Evolutionary conservation across 352 stramenopile species (phyloP), one percentile per base, ranked within the genome.

Genomic region (Blastocystis sp.): DNA sequence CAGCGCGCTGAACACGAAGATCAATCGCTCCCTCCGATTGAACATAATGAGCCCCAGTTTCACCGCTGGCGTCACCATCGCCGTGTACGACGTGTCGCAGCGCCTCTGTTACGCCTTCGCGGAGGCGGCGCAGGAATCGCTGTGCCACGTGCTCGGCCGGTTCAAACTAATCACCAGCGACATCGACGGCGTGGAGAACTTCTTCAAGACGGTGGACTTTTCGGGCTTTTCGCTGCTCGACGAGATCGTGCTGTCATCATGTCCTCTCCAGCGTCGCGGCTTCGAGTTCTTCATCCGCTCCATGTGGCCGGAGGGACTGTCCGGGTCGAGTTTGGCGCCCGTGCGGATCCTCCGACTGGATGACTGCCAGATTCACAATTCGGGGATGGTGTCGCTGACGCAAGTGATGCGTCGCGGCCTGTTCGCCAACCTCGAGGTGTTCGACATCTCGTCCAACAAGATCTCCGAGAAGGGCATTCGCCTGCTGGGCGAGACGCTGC

Each of bases 161-260:
- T 41, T 89, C 24, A 29, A 21, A 21, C 33, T 89, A 10, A 9
- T 77, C 1, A 89, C 79, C 19, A 31, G 45, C 45, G 79, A 89
- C 50, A 33, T 55, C n/a, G 79, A 89, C 19, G 79, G 79, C 24
- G 16, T 89, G 16, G 79, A 89, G 10, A 13, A n/a, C 24, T 89
- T 89, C 79, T 80, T 89, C 63, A 89, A 89, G 39, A 59, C 55
- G 12, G 79, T 89, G 10, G 63, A 77, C n/a, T 77, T 89, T 24
- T 77, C 67, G 37, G 31, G 31, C 35, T 89, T 77, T 60, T 62
- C 63, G n/a, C 37, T 16, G 31, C 79, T 89, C 3, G 29, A 74
- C 16, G 59, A 78, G 35, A 89, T 89, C 55, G 45, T 33, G 0
- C 79, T 89, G 6, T 62, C 63, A 1, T 45, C 61, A 3, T 89